Base-by-base conservation (phyloP, 2,329 filamentous ascomycete genomes). In the Nemania abortiva region DNA sequence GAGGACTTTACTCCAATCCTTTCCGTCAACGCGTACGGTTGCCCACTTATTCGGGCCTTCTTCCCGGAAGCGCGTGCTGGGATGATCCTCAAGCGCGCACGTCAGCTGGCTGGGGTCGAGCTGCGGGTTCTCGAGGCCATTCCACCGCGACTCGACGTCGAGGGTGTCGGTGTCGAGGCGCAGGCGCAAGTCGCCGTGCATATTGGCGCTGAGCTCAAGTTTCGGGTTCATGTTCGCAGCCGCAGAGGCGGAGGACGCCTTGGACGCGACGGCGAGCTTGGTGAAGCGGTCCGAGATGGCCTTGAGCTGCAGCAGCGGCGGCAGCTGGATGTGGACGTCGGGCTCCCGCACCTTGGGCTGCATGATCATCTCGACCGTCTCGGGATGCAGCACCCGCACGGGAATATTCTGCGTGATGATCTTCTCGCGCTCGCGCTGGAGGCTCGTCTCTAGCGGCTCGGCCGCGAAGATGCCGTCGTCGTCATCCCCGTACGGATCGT, bases 271-370 rank as follows among this genome's bases (percentile, higher is more conserved):
- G 3, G 93, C 93, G 2, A 98, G 88, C 77, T 93, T 95, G 50
- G 94, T 98, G 82, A 98, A 98, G 62, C 96, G 91, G 80, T 99
- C 96, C 3, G 94, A 97, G 70, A 99, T 96, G 71, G 91, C 92
- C 79, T 98, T 98, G 67, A 99, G 86, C 77, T 98, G 95, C 50
- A 94, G 85, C 4, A 99, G 84, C 5, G 93, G 91, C 0, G 96
- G 96, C 3, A 99, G 86, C 63, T 94, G 90, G 77, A 99, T 97
- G 81, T 98, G 92, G 2, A 98, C 95, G 76, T 98, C 96, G 47
- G 95, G 94, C 75, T 97, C 94, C 68, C 93, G 91, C 68, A 95
- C 94, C 69, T 91, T 90, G 15, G 96, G 96, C 82, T 99, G 95
- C 83, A 97, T 94, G 70, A 98, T 90, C n/a, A 90, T 92, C 76